Evolutionary conservation across 2,329 filamentous ascomycete genomes (phyloP).

Genomic region (Trichoderma oligosporum): DNA sequence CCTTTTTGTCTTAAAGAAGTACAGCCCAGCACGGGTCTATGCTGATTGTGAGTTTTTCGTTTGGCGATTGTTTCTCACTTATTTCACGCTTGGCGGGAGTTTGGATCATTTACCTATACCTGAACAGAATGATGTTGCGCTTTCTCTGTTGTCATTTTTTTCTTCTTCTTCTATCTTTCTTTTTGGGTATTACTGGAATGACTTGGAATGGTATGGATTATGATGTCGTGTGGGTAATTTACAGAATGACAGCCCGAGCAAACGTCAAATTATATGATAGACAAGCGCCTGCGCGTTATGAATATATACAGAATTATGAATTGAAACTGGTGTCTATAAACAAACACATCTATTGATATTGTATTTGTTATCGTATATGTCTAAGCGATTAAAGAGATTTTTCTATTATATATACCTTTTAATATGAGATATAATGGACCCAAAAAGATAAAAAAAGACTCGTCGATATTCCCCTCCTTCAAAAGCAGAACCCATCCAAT

Average conservation of each 20-base stretch:
- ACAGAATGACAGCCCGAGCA: slow-evolving; percentile 17
- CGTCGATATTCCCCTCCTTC: too few species aligned
- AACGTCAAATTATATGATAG: slow-evolving; percentile 13
- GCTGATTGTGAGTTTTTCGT: neutral
- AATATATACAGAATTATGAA: slow-evolving; percentile 13
- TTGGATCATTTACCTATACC: slow-evolving; percentile 7
- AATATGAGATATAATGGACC: neutral
- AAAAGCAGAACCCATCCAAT: too few species aligned
- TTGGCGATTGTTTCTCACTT: neutral
- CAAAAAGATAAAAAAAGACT: too few species aligned
- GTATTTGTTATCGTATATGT: neutral
- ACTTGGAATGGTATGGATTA: slow-evolving; percentile 2
- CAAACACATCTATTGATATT: neutral
- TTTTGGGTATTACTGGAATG: slow-evolving; percentile 7
- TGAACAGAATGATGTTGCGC: slow-evolving; percentile 18
- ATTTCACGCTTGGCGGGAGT: slow-evolving; percentile 1
- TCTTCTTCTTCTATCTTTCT: neutral
- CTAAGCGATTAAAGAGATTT: neutral
- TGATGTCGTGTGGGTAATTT: slow-evolving; percentile 6
- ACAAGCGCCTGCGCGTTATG: slow-evolving; percentile 17
- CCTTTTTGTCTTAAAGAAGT: neutral
- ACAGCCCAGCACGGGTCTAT: neutral
- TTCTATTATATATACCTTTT: neutral
- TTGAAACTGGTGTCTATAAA: neutral
- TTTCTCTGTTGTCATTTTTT: neutral